Percentiles rank a stretch among this genome's conserved stretches.
Conservation (phyloP, 306 rosid species). For the Pyrus betulifolia region DNA sequence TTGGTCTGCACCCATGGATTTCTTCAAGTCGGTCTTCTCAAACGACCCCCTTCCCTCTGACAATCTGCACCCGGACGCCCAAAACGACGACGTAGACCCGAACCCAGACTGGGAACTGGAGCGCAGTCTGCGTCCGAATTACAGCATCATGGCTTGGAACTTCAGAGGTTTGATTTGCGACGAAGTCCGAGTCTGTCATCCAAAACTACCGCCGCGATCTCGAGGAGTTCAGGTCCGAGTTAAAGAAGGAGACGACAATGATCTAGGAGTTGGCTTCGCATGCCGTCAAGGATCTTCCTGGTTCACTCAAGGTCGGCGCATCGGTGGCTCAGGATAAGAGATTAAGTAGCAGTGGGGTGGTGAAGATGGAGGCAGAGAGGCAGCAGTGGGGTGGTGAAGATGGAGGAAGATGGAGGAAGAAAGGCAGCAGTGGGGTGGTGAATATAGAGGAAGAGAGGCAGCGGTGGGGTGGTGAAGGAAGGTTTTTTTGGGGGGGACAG, state of each 20-base stretch:
- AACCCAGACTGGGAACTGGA: neutral
- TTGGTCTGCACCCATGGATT: neutral
- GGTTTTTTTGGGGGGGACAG: no score
- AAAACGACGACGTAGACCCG: no score
- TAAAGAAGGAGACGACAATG: constrained; percentile 61
- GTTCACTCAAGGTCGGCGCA: constrained; percentile 64
- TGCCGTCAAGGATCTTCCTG: constrained; percentile 71
- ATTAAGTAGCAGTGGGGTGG: no score
- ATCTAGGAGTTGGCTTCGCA: constrained; percentile 84
- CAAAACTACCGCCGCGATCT: constrained; percentile 70
- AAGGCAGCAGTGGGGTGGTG: no score
- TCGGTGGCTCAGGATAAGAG: constrained; percentile 63
- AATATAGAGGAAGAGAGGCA: no score
- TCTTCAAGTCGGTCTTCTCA: constrained; percentile 22
- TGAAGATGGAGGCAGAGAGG: no score
- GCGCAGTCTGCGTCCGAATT: neutral
- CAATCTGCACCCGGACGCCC: no score
- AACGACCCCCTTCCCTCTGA: rapidly evolving
- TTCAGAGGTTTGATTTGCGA: constrained; percentile 72
- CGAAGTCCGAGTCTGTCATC: constrained; percentile 66
- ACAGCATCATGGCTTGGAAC: constrained; percentile 41
- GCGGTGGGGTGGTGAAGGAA: no score
- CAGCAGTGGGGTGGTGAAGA: no score
- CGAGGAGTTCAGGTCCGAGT: constrained; percentile 70
- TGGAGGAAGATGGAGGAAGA: no score